phyloP scores from a whole-genome alignment of 768 basidiomycete species.

The Pisolithus albus region DNA sequence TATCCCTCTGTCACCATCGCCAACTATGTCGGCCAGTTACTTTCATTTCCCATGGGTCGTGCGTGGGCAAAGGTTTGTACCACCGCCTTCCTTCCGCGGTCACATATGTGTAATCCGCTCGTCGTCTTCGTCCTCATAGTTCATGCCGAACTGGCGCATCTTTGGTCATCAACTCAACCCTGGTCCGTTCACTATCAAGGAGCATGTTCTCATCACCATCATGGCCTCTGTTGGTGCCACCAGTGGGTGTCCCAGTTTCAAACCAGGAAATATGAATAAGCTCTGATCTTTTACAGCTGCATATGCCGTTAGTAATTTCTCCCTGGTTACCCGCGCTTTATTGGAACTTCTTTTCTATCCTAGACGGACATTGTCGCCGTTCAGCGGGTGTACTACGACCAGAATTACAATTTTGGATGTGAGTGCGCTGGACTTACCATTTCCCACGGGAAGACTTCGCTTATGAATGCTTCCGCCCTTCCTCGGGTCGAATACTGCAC shows the following conservation, averaged over 20 bases:
- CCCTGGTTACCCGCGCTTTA: not conserved
- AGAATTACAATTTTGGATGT: slow-evolving; percentile 47
- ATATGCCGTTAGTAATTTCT: slow-evolving; percentile 33
- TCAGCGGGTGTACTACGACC: slow-evolving; percentile 62
- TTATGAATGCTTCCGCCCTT: not conserved
- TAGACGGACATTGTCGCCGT: slow-evolving; percentile 68
- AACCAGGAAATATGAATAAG: not conserved
- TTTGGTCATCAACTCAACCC: slow-evolving; percentile 63
- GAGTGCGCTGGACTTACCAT: slow-evolving; percentile 6
- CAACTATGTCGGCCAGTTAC: slow-evolving; percentile 59
- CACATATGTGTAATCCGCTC: not conserved
- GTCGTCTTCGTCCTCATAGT: slow-evolving; percentile 9
- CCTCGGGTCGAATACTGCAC: not conserved
- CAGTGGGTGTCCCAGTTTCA: slow-evolving; percentile 11
- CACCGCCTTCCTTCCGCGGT: not conserved
- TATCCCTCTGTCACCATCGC: slow-evolving; percentile 43
- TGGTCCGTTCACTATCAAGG: slow-evolving; percentile 74
- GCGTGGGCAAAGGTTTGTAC: slow-evolving; percentile 44
- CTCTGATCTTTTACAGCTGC: slow-evolving; percentile 26
- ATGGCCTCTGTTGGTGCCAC: slow-evolving; percentile 48
- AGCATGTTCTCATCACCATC: slow-evolving; percentile 60
- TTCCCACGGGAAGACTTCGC: too few relatives aligned
- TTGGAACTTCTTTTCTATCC: not conserved
- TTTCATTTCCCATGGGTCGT: slow-evolving; percentile 65
- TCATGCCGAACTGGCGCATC: slow-evolving; percentile 45